Base-by-base conservation (phyloP, 495 filamentous ascomycete species). In the Letharia columbiana region DNA sequence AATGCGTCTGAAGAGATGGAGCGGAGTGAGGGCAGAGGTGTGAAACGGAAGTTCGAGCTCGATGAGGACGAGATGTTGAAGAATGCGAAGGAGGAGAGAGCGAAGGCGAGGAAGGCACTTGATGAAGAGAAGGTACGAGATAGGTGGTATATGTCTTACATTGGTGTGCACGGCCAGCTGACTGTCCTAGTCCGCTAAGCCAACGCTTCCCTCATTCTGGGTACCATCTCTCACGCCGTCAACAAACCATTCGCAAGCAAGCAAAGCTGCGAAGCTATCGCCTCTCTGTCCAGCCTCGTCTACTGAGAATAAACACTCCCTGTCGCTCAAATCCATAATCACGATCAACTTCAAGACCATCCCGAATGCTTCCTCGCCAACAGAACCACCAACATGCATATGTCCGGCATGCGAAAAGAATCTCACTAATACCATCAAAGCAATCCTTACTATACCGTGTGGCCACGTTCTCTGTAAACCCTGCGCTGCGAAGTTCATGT, bases 381-480 rank as follows among this genome's bases (percentile, higher is more conserved):
- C 79, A 5, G 81, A 80, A 37, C 74, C 78, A 12, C 68, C 78
- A 12, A 79, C 81, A 49, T 81, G 88, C 40, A 83, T 90, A 64
- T 98, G 94, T 76, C 94, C 94, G 0, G 88, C 89, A 61, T 98
- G 94, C 77, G 88, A 89, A 70, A 96, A 93, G 78, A 86, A 77
- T 0, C 78, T 98, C 37, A 87, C 81, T 68, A 98, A 98, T 74
- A 83, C 87, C 8, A 86, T 89, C 20, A 91, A 90, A 73, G 93
- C 91, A 12, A 86, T 90, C 81, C 82, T 98, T 15, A 89, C 91
- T 3, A 94, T 92, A 75, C 92, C 92, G 0, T 98, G 94, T 72
- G 94, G 94, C 0, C 94, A 98, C 71, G 91, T 98, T 5, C 79
- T 97, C 10, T 98, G 94, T 76, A 87, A 89, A 67, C 90, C 86